phyloP scores from a whole-genome alignment of 768 basidiomycete genomes.

The Amanita fuliginea region DNA sequence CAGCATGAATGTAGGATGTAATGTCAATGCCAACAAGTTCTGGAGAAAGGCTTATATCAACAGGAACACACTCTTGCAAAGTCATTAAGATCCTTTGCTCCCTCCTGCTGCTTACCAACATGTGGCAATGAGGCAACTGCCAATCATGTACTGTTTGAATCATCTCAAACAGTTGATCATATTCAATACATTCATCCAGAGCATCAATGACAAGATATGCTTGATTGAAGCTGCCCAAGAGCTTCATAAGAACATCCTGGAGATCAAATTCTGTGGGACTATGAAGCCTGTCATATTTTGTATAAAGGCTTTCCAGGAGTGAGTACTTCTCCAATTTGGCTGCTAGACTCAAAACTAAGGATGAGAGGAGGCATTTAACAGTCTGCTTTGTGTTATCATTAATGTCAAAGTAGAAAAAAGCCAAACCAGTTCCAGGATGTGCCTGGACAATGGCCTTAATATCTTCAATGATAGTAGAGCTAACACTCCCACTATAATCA shows the following conservation, averaged over 20 bases:
- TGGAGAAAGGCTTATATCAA: neutral
- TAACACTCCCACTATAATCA: neutral
- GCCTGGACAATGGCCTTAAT: neutral
- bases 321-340: neutral
- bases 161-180: neutral
- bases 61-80: neutral
- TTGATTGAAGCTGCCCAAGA: neutral
- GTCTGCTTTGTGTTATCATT: neutral
- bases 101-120: slow-evolving; percentile 1
- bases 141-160: neutral
- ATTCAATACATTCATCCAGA: slow-evolving; percentile 1
- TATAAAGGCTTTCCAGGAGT: neutral
- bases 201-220: slow-evolving; percentile 3
- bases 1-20: neutral
- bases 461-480: neutral
- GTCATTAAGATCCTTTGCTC: neutral
- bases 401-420: neutral
- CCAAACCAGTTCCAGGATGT: neutral
- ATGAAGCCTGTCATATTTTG: neutral
- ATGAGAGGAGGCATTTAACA: neutral
- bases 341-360: neutral
- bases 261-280: neutral
- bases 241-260: neutral
- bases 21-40: neutral
- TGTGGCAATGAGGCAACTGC: neutral